Evolutionary conservation across 2,329 filamentous ascomycete species (phyloP).

Genomic region (Stagonosporopsis cucurbitacearum): DNA sequence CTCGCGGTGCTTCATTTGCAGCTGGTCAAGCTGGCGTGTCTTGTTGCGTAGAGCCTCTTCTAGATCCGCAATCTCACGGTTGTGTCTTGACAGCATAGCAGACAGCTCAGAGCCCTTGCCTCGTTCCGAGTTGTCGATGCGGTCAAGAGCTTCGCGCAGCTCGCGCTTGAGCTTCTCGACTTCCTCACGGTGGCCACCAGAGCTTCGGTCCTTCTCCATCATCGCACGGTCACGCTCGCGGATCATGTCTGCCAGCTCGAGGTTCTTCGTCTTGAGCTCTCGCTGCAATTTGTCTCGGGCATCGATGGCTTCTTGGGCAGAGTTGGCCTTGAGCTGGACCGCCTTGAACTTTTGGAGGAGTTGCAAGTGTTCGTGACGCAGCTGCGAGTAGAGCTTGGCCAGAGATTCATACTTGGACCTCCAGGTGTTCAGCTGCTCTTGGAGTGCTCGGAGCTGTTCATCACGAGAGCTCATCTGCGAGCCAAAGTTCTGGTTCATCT

Average conservation of each 20-base stretch:
- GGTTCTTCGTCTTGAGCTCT: constrained; percentile 98
- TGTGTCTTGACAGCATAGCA: constrained; percentile 92
- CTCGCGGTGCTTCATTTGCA: constrained; percentile 77
- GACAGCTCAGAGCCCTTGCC: constrained; percentile 95
- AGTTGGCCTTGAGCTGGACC: constrained; percentile 94
- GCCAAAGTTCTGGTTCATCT: constrained; percentile 81
- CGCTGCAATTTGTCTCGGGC: constrained; percentile 92
- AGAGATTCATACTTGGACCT: constrained; percentile 94
- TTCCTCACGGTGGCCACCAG: constrained; percentile 88
- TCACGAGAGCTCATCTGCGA: constrained; percentile 90
- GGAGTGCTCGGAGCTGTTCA: constrained; percentile 88
- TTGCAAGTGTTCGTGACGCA: constrained; percentile 93
- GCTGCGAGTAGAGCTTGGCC: constrained; percentile 95
- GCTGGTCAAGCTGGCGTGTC: constrained; percentile 83
- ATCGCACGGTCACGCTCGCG: constrained; percentile 91
- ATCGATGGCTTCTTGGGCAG: constrained; percentile 95
- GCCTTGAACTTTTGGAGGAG: constrained; percentile 95
- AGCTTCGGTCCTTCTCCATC: constrained; percentile 89
- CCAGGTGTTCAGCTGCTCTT: constrained; percentile 98
- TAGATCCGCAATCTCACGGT: constrained; percentile 94
- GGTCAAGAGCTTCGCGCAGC: constrained; percentile 87
- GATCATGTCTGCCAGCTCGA: constrained; percentile 99
- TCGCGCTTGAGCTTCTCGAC: constrained; percentile 94
- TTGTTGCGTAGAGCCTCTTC: constrained; percentile 91
- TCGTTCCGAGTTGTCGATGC: constrained; percentile 88